These are phyloP conservation scores for Trifolium subterraneum DNA, from an alignment of 306 rosid species.

Conservation along the genomic window DNA sequence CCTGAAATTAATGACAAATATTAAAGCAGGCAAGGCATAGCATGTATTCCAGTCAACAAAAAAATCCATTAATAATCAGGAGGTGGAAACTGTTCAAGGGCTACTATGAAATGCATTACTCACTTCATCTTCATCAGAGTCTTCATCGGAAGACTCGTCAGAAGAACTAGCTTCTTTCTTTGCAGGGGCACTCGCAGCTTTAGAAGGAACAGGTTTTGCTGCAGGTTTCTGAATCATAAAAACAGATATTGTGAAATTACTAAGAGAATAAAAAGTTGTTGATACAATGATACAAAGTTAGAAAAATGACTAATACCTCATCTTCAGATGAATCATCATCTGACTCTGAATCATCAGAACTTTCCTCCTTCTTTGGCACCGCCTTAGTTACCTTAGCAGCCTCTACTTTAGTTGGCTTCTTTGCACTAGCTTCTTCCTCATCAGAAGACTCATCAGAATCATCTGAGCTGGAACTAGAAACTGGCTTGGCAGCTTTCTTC, in stretches of 20 bases:
- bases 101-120: slow-evolving; percentile 12
- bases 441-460: slow-evolving; percentile 8
- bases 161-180: slow-evolving; percentile 43
- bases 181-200: slow-evolving; percentile 22
- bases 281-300: neutral
- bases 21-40: neutral
- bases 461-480: neutral
- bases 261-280: neutral
- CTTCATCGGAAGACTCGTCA: slow-evolving; percentile 36
- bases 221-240: slow-evolving; percentile 49
- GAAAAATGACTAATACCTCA: slow-evolving; percentile 40
- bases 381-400: neutral
- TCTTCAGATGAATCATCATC: slow-evolving; percentile 36
- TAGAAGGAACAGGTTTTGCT: slow-evolving; percentile 41
- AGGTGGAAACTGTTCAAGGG: neutral
- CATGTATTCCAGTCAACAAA: neutral
- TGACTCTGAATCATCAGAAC: neutral
- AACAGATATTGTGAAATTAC: neutral
- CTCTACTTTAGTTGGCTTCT: neutral
- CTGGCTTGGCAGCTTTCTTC: slow-evolving; percentile 45
- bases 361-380: neutral
- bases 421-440: neutral
- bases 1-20: slow-evolving; percentile 26
- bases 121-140: slow-evolving; percentile 56
- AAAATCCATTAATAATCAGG: neutral